Evolutionary conservation across 1,139 yeast species (phyloP).

Genomic region (Taiozyma sp.): DNA sequence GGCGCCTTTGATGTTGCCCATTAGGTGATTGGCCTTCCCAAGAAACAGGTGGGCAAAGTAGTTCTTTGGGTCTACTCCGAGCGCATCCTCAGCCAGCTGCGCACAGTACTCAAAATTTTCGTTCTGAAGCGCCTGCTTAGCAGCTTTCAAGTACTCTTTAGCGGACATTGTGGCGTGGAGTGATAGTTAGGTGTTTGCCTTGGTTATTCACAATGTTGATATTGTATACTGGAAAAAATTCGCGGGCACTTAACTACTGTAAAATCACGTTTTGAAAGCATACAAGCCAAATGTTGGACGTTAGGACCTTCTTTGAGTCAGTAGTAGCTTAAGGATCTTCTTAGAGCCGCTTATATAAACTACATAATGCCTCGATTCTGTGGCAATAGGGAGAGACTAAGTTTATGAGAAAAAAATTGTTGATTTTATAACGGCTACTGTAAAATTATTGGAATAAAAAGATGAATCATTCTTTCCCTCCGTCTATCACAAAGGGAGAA

Average conservation of each 20-base stretch:
- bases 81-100: conserved; percentile 43
- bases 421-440: no score
- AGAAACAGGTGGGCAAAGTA: conserved; percentile 60
- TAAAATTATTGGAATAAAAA: no score
- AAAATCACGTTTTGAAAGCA: neutral
- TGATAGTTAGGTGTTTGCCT: neutral
- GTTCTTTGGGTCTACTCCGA: conserved; percentile 48
- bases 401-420: no score
- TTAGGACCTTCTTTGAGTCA: no score
- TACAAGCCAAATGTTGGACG: neutral
- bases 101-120: conserved; percentile 57
- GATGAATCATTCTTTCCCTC: no score
- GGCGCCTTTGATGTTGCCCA: conserved; percentile 38
- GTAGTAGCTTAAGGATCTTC: no score
- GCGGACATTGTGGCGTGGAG: conserved; percentile 21
- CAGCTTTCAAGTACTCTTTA: conserved; percentile 49
- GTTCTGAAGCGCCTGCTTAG: conserved; percentile 50
- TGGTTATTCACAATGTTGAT: neutral
- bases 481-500: no score
- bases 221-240: neutral
- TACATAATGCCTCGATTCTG: no score
- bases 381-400: no score
- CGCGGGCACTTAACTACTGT: neutral
- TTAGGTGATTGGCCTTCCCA: conserved; percentile 29
- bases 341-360: no score